Percentiles rank a stretch among this genome's conserved stretches.
Conservation (phyloP, 163 green algal species). For the Scenedesmus sp. region DNA sequence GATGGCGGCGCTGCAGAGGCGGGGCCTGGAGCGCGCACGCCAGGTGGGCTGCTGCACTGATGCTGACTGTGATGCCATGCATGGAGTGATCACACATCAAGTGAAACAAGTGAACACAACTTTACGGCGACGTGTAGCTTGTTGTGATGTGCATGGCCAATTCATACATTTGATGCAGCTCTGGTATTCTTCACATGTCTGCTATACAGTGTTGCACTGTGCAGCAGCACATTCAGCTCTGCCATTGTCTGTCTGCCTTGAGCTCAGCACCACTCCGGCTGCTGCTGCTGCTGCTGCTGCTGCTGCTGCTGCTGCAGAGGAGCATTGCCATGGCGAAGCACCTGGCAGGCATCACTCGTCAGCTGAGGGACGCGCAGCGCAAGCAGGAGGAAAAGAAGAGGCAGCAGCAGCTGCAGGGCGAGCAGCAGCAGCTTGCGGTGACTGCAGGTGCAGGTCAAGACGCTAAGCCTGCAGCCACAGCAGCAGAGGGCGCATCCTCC, state of each 20-base stretch:
- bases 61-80: not conserved
- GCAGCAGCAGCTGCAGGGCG: slow-evolving; percentile 37
- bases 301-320: slow-evolving; percentile 10
- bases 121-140: too few species aligned
- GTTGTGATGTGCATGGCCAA: not conserved
- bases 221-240: too few species aligned
- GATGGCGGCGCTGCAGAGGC: slow-evolving; percentile 24
- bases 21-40: slow-evolving; percentile 15
- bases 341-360: slow-evolving; percentile 14
- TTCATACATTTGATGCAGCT: too few species aligned
- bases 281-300: not conserved
- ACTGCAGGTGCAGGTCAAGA: not conserved
- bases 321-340: slow-evolving; percentile 41
- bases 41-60: slow-evolving; percentile 7
- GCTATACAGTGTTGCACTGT: too few species aligned
- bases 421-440: slow-evolving; percentile 39
- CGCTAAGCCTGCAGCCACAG: not conserved
- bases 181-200: too few species aligned
- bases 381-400: slow-evolving; percentile 42
- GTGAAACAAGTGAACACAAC: too few species aligned
- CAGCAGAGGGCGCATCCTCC: not conserved
- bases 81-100: too few species aligned
- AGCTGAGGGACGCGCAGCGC: slow-evolving; percentile 15
- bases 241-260: too few species aligned
- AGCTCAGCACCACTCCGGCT: too few species aligned